Conservation (phyloP, 2,329 filamentous ascomycete genomes). For the Pseudonectria foliicola region DNA sequence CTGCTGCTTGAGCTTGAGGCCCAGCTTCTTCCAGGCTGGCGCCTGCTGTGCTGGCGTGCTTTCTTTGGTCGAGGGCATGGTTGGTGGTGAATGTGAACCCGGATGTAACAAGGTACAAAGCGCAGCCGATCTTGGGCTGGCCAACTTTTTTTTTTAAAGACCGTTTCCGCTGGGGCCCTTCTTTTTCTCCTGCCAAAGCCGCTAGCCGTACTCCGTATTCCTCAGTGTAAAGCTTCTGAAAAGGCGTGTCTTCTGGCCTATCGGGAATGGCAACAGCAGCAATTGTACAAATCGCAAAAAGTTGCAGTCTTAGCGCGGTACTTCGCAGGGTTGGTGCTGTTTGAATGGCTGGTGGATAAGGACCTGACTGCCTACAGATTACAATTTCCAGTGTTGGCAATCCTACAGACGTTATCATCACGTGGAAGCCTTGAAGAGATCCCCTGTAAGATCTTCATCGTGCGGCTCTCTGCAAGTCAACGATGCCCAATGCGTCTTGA, state of each 20-base stretch:
- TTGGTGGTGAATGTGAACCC: slow-evolving; percentile 16
- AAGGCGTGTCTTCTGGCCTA: slow-evolving; percentile 5
- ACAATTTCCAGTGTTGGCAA: neutral
- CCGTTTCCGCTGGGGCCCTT: slow-evolving; percentile 2
- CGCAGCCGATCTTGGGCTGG: slow-evolving; percentile 2
- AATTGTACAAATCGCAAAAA: slow-evolving; percentile 6
- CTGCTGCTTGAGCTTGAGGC: slow-evolving; percentile 51
- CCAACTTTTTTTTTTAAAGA: slow-evolving; percentile 10
- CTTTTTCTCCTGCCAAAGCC: slow-evolving; percentile 10
- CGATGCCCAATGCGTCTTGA: too few relatives aligned
- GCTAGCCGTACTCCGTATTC: slow-evolving; percentile 10
- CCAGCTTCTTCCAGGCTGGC: slow-evolving; percentile 56
- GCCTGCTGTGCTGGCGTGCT: slow-evolving; percentile 39
- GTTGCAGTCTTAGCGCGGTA: slow-evolving; percentile 15
- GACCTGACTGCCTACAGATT: slow-evolving; percentile 13
- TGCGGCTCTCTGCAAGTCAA: too few relatives aligned
- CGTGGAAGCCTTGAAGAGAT: too few relatives aligned
- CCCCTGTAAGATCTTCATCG: neutral
- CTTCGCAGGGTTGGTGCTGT: slow-evolving; percentile 14
- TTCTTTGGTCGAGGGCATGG: slow-evolving; percentile 37
- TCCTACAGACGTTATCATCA: neutral
- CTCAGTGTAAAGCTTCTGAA: too few relatives aligned
- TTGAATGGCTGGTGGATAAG: slow-evolving; percentile 11
- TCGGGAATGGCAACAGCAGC: slow-evolving; percentile 7
- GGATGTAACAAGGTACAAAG: slow-evolving; percentile 4